Conservation (phyloP, 2,329 filamentous ascomycete species). For the Colletotrichum limetticola region DNA sequence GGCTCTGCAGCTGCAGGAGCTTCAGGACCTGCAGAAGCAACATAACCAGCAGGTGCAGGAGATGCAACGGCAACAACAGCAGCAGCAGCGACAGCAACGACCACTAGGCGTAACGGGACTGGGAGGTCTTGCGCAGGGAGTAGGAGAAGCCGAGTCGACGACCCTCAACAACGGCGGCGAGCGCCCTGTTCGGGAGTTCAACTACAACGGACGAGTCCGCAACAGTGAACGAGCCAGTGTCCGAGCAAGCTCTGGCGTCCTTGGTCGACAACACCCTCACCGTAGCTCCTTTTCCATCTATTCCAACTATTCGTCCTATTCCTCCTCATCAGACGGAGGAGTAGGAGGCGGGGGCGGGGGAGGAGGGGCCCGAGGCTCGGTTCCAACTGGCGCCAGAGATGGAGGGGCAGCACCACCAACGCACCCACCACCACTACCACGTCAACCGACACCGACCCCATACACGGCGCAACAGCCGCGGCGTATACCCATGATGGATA, state of each 20-base stretch:
- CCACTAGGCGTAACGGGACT: not conserved
- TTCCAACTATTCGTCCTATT: conserved; percentile 24
- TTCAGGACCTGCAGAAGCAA: conserved; percentile 18
- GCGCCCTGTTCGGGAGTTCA: conserved; percentile 29
- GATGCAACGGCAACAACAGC: not conserved
- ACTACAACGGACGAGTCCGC: conserved; percentile 33
- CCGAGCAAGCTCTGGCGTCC: conserved; percentile 17
- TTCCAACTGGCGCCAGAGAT: not conserved
- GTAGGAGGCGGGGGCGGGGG: not conserved
- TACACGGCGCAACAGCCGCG: not conserved
- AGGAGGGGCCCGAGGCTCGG: not conserved
- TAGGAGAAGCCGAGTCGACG: not conserved
- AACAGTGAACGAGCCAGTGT: conserved; percentile 20
- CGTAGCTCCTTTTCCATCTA: conserved; percentile 17
- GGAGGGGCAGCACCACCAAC: not conserved
- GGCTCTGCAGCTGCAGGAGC: conserved; percentile 22
- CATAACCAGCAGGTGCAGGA: conserved; percentile 8
- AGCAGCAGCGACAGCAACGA: not conserved
- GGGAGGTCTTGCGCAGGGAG: not conserved
- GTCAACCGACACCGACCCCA: not conserved
- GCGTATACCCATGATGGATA: conserved; percentile 2
- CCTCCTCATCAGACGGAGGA: conserved; percentile 7
- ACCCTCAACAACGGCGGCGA: conserved; percentile 13
- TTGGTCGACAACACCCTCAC: conserved; percentile 14
- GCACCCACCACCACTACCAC: not conserved